These are phyloP conservation scores for Taphrina communis DNA, from an alignment of 1,139 yeast genomes.

Conservation along the genomic window DNA sequence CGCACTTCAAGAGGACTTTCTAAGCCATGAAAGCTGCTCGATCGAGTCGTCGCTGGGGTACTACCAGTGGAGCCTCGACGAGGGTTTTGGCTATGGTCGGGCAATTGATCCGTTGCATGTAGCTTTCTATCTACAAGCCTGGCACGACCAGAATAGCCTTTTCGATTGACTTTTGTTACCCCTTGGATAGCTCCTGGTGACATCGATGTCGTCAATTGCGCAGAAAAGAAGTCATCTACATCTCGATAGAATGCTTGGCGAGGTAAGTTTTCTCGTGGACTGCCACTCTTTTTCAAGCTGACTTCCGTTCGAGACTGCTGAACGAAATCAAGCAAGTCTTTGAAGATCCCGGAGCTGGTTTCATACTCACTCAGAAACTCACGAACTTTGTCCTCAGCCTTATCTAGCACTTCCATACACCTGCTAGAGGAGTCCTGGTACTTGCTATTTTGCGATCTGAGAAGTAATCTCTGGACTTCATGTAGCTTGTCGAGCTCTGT, in stretches of 20 bases:
- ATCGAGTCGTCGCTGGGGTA: neutral
- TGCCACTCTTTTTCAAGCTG: too few species aligned
- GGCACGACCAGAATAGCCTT: too few species aligned
- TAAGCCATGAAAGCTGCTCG: conserved; percentile 1
- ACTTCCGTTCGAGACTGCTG: neutral
- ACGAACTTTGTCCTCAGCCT: neutral
- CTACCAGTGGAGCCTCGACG: neutral
- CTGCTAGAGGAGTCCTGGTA: neutral
- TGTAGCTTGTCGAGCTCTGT: neutral
- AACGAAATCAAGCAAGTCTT: neutral
- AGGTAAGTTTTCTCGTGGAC: too few species aligned
- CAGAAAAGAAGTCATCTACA: too few species aligned
- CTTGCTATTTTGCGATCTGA: neutral
- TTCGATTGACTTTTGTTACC: too few species aligned
- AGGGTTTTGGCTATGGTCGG: neutral
- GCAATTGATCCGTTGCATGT: neutral
- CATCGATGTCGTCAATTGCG: too few species aligned
- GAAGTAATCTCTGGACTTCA: neutral
- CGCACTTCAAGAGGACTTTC: neutral
- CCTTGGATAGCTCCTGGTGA: too few species aligned
- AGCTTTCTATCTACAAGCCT: neutral
- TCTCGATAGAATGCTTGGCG: too few species aligned
- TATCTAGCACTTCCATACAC: neutral
- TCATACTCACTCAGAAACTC: neutral
- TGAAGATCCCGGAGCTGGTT: neutral